Base-by-base conservation (phyloP, 805 yeast genomes). In the Candida odintsovae region DNA sequence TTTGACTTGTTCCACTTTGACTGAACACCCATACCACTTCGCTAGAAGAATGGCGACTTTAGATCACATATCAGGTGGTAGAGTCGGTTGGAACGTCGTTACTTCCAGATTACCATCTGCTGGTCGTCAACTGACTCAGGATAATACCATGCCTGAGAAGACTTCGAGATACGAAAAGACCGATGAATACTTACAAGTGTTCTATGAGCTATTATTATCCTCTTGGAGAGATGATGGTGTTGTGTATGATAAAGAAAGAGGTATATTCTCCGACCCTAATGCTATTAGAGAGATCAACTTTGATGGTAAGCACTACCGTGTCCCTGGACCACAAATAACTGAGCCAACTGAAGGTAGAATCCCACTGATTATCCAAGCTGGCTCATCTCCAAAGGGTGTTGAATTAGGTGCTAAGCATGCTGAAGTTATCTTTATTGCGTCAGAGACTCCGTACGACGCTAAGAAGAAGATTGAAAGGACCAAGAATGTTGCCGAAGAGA, bases 61-160 rank as follows among this genome's bases (percentile, higher is more conserved):
- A 44, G 78, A 73, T 48, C 75, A 73, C 45, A 64, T 73, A 44
- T 69, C 76, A 13, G 65, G 65, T 21, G 78, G 77, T 18, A 65
- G 78, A 53, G 56, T 73, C 45, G 78, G 77, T 29, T 73, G 78
- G 78, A 73, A 73, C 53, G 66, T 73, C 33, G 78, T 73, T 35
- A 67, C 75, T 5, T 67, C 76, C 2, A 61, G 65, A 37, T 55
- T 71, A 36, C 74, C 72, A 46, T 62, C 72, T 52, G 77, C 77
- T 10, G 72, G 77, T 7, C 59, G 72, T 53, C 71, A 71, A 49
- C 53, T 70, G 35, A 53, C 70, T 21, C 70, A 69, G 39, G 69
- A 67, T 11, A 66, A 64, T 42, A 46, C 55, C 15, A 57, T 66
- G 31, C 72, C 73, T 11, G 70, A 66, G 7, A 76, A 72, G 55